phyloP scores from a whole-genome alignment of 2,329 filamentous ascomycete species.

The Nemania abortiva region DNA sequence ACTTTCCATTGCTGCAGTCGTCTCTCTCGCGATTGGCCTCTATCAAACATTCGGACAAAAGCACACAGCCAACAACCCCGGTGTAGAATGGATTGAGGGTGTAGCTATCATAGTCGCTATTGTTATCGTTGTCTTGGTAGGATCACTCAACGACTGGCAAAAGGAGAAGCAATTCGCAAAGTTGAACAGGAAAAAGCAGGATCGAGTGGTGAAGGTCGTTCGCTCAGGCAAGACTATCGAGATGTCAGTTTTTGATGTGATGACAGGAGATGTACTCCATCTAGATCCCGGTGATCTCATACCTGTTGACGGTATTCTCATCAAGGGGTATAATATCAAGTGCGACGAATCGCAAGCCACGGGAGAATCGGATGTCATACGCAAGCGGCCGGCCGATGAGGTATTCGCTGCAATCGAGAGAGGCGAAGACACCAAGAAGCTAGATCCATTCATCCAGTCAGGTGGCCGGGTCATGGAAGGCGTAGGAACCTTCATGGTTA shows the following conservation, averaged over 20 bases:
- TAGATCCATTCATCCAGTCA: conserved; percentile 88
- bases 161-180: conserved; percentile 85
- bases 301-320: conserved; percentile 79
- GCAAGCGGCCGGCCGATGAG: conserved; percentile 74
- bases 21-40: conserved; percentile 79
- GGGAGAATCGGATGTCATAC: conserved; percentile 82
- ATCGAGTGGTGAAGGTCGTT: conserved; percentile 77
- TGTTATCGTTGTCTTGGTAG: conserved; percentile 79
- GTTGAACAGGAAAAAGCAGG: conserved; percentile 83
- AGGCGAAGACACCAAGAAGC: conserved; percentile 74
- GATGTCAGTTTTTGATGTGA: conserved; percentile 75
- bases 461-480: conserved; percentile 83
- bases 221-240: conserved; percentile 78
- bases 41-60: conserved; percentile 77
- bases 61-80: conserved; percentile 63
- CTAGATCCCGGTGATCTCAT: conserved; percentile 82
- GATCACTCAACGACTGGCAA: conserved; percentile 82
- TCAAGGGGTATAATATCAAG: conserved; percentile 79
- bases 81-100: conserved; percentile 83
- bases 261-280: conserved; percentile 77
- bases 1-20: conserved; percentile 75
- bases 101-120: conserved; percentile 87
- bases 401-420: conserved; percentile 77
- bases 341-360: conserved; percentile 84
- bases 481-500: conserved; percentile 79